These are phyloP conservation scores for Arctium lappa DNA, from an alignment of 129 eudicot species.

Conservation along the genomic window DNA sequence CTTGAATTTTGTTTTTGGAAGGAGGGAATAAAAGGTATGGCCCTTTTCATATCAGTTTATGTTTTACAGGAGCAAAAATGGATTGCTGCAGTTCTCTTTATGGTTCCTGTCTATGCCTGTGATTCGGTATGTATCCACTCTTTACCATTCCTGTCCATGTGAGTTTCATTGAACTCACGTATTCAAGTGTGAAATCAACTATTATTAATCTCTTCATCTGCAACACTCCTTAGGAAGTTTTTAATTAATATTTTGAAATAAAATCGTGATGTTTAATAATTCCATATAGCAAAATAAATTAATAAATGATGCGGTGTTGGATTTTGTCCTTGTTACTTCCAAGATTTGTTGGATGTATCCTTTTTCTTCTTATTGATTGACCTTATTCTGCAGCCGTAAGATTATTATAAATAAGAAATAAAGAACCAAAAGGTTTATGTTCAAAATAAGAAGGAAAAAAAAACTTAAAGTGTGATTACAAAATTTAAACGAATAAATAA, in stretches of 20 bases:
- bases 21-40: background rate
- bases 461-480: no score
- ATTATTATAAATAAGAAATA: background rate
- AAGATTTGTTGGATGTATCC: background rate
- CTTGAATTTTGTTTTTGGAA: background rate
- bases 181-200: background rate
- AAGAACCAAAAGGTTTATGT: background rate
- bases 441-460: no score
- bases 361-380: background rate
- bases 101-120: constrained; percentile 84
- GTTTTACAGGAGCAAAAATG: constrained; percentile 88
- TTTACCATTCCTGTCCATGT: background rate
- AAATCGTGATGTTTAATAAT: background rate
- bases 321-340: background rate
- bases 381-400: background rate
- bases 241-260: background rate
- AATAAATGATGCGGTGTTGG: background rate
- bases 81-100: constrained; percentile 83
- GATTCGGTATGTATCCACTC: constrained; percentile 68
- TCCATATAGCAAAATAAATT: background rate
- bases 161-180: background rate
- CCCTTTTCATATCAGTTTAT: background rate
- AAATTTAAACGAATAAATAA: no score
- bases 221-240: background rate
- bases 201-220: background rate